Conservation (phyloP, 208 protist genomes). For the Trypanosoma grayi region DNA sequence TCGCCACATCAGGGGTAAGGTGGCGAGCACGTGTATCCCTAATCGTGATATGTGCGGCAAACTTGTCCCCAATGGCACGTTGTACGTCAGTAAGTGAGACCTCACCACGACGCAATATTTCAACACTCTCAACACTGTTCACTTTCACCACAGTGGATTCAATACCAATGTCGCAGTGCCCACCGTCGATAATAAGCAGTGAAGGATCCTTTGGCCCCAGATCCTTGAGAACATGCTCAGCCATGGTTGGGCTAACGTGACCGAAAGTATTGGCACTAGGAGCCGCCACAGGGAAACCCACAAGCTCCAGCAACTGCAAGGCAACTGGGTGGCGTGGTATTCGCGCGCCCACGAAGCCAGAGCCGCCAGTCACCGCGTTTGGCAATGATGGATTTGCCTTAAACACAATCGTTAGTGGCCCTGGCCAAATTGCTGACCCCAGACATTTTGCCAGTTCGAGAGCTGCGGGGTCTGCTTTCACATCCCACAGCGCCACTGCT, state of each 20-base stretch:
- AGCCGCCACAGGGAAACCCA: constrained; percentile 83
- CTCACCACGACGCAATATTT: constrained; percentile 81
- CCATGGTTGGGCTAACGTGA: constrained; percentile 89
- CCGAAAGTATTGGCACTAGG: constrained; percentile 94
- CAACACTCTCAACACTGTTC: constrained; percentile 39
- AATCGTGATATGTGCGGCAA: constrained; percentile 40
- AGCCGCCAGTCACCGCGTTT: constrained; percentile 77
- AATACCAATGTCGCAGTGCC: constrained; percentile 86
- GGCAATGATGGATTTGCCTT: constrained; percentile 59
- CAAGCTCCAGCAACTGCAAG: constrained; percentile 55
- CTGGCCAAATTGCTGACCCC: constrained; percentile 85
- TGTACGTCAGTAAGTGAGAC: constrained; percentile 73
- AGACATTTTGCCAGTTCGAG: constrained; percentile 59
- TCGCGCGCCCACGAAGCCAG: constrained; percentile 86
- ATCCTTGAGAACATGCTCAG: constrained; percentile 90
- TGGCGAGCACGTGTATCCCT: constrained; percentile 65
- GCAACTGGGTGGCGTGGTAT: constrained; percentile 77
- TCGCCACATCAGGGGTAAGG: constrained; percentile 33
- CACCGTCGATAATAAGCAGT: constrained; percentile 86
- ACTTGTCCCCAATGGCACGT: constrained; percentile 36
- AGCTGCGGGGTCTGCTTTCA: constrained; percentile 32
- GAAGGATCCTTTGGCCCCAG: constrained; percentile 73
- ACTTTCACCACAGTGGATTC: constrained; percentile 93
- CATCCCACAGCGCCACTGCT: constrained; percentile 67
- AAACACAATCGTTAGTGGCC: constrained; percentile 92